A percentile compares a stretch with the other conserved stretches of the same genome.
These are phyloP conservation scores for Lactarius hatsudake DNA, from an alignment of 768 basidiomycete genomes.

Conservation along the genomic window DNA sequence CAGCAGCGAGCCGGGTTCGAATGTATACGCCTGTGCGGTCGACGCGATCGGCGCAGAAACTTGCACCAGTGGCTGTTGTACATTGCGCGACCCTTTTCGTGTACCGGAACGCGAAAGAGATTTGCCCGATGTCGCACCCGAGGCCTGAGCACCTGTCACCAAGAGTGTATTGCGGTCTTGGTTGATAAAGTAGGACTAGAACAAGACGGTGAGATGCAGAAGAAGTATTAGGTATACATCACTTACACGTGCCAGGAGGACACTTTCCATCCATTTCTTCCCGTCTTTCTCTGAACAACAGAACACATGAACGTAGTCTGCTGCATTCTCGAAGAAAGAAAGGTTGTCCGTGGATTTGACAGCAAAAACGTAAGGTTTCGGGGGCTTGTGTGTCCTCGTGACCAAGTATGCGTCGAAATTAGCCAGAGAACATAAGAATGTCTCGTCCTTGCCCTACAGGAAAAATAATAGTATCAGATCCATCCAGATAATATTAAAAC, in stretches of 20 bases:
- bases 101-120: conserved; percentile 39
- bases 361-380: conserved; percentile 82
- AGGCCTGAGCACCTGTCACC: conserved; percentile 35
- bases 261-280: conserved; percentile 72
- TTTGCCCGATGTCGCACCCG: conserved; percentile 32
- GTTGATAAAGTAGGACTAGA: conserved; percentile 76
- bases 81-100: conserved; percentile 39
- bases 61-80: conserved; percentile 47
- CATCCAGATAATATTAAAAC: background rate
- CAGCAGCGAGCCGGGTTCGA: conserved; percentile 76
- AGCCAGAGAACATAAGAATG: conserved; percentile 76
- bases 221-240: background rate
- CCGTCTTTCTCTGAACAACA: conserved; percentile 74
- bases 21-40: conserved; percentile 34
- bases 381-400: conserved; percentile 73
- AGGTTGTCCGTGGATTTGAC: conserved; percentile 87
- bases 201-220: background rate
- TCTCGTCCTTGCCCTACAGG: conserved; percentile 78
- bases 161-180: conserved; percentile 75
- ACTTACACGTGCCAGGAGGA: conserved; percentile 80
- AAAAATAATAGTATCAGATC: conserved; percentile 1
- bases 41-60: conserved; percentile 40
- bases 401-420: conserved; percentile 87
- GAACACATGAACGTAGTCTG: conserved; percentile 87
- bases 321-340: conserved; percentile 80